These are phyloP conservation scores for Lodderomyces elongisporus DNA, from an alignment of 1,139 yeast genomes.

Conservation along the genomic window DNA sequence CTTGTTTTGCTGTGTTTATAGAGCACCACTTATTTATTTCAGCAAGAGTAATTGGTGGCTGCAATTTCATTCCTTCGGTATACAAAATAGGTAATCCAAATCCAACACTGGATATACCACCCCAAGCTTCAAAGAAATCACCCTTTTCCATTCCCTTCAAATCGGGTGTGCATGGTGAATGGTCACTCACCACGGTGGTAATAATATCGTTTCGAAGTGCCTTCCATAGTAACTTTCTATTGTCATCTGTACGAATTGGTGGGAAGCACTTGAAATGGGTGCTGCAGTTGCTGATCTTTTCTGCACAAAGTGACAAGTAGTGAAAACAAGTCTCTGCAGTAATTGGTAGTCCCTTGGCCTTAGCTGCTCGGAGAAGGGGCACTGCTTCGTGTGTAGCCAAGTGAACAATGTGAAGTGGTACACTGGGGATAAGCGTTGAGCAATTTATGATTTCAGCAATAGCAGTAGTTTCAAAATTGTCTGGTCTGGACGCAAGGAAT, in stretches of 20 bases:
- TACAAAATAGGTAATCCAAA: constrained; percentile 76
- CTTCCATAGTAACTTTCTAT: constrained; percentile 69
- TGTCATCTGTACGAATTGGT: constrained; percentile 74
- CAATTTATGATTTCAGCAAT: constrained; percentile 65
- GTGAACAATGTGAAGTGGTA: constrained; percentile 83
- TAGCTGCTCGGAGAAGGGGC: constrained; percentile 66
- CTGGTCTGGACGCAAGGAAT: constrained; percentile 83
- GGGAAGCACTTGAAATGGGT: constrained; percentile 94
- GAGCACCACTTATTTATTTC: constrained; percentile 79
- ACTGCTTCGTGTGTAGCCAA: constrained; percentile 80
- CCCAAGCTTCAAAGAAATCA: constrained; percentile 92
- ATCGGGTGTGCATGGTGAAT: constrained; percentile 93
- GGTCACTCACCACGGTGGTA: constrained; percentile 89
- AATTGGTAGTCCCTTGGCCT: constrained; percentile 49
- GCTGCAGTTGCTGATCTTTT: constrained; percentile 64
- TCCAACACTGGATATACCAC: constrained; percentile 94
- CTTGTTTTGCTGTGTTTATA: constrained; percentile 78
- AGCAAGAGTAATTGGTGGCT: constrained; percentile 49
- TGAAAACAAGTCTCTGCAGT: constrained; percentile 95
- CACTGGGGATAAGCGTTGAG: constrained; percentile 54
- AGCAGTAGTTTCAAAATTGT: constrained; percentile 79
- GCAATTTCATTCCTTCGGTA: constrained; percentile 62
- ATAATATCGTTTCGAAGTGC: constrained; percentile 64
- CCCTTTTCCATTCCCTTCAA: constrained; percentile 77
- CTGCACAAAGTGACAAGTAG: constrained; percentile 73